Base-by-base conservation (phyloP, 306 rosid genomes). In the Cyamopsis tetragonoloba region DNA sequence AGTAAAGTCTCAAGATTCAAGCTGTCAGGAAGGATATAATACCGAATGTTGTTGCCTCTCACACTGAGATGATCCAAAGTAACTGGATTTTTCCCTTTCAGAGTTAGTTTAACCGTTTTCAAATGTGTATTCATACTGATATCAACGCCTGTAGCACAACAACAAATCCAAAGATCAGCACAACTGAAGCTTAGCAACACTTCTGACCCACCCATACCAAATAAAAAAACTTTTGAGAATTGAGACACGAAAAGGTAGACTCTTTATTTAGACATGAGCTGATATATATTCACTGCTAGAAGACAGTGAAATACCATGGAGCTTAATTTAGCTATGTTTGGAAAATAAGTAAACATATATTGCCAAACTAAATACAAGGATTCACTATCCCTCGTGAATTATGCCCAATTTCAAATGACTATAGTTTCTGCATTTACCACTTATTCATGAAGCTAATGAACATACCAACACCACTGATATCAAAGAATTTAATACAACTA, bases 11-110 rank as follows among this genome's bases (percentile, higher is more conserved):
- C 83, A 4, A 79, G 83, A 55, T 79, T 79, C 77, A 79, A 79
- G 65, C 83, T 79, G 76, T 79, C 83, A 20, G 83, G 83, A 68
- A 79, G 83, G 62, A 79, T 79, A 57, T 92, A 89, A 61, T 92
- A 92, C 7, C 98, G 87, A 42, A 92, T 92, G 47, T 85, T 89
- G 89, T 87, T 89, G 34, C 98, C 98, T 85, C 96, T 85, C 67
- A 92, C 96, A 47, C 98, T 92, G 74, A 92, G 89, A 84, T 92
- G 98, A 77, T 92, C 98, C 67, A 92, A 68, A 62, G 95, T 89
- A 58, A 89, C 95, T 24, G 98, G 98, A 71, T 89, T 92, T 83
- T 89, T 92, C 68, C 96, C 98, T 82, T 86, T 92, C 69, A 89
- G 75, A 6, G 96, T 89, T 54, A 92, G 92, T 62, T 92, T 92